These are phyloP conservation scores for Boletus sp. DNA, from an alignment of 1,284 basidiomycete species.

Conservation along the genomic window DNA sequence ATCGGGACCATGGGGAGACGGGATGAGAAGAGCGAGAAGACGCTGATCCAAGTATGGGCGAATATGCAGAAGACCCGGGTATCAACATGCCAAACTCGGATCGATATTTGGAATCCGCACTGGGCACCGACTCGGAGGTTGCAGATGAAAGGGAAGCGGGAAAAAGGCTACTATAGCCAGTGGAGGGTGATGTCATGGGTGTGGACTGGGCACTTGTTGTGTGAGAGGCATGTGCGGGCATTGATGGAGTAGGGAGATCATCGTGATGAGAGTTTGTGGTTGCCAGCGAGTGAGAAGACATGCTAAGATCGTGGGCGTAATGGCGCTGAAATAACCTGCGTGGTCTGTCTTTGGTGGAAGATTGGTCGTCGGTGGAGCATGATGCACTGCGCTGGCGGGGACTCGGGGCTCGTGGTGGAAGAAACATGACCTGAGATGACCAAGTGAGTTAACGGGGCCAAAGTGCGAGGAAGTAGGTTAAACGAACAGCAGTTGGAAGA, in stretches of 20 bases:
- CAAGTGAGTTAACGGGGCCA: neutral
- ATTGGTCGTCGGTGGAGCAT: constrained; percentile 19
- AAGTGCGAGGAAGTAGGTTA: neutral
- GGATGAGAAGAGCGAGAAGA: constrained; percentile 20
- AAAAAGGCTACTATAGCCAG: constrained; percentile 20
- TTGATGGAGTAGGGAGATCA: constrained; percentile 10
- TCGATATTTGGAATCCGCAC: constrained; percentile 10
- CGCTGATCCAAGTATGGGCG: constrained; percentile 11
- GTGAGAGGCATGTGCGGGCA: constrained; percentile 1
- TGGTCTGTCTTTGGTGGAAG: constrained; percentile 6
- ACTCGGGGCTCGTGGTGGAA: neutral
- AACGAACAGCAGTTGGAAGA: constrained; percentile 1
- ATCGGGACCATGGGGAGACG: constrained; percentile 14
- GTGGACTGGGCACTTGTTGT: constrained; percentile 25
- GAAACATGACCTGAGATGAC: constrained; percentile 19
- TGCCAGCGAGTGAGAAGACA: constrained; percentile 23
- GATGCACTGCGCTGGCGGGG: constrained; percentile 18
- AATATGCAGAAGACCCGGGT: constrained; percentile 8
- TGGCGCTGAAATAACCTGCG: constrained; percentile 12
- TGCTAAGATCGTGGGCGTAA: constrained; percentile 13
- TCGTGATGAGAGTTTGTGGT: constrained; percentile 10
- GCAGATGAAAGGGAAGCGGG: constrained; percentile 23
- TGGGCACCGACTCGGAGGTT: constrained; percentile 26
- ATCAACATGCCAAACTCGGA: constrained; percentile 21
- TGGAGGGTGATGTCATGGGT: constrained; percentile 28